Evolutionary conservation across 192 early-diverging fungal genomes (phyloP), one percentile per base, ranked within the genome.

Genomic region (Phycomyces nitens): DNA sequence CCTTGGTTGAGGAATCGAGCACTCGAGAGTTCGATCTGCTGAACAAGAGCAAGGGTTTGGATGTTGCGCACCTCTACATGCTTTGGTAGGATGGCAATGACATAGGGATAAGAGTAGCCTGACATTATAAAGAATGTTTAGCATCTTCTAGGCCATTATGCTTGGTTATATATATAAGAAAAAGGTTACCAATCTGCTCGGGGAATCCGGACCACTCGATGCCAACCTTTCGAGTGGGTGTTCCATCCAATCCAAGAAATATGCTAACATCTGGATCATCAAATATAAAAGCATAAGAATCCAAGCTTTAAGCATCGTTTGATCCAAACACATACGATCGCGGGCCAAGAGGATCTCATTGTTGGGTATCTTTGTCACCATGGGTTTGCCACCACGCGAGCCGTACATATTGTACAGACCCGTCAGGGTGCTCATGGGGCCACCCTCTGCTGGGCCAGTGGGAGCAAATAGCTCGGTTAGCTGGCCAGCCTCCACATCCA

Each of bases 51-150:
- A 53, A 88, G 86, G 0, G 92, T 90, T 49, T 80, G 88, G 51
- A 97, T 86, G 53, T 91, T 94, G 65, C 92, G 83, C 15, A 98
- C 90, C 68, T 95, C 92, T 0, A 98, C 84, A 40, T 88, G 79
- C 4, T 80, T 77, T 5, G 80, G 71, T 38, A 89, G 60, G 38
- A 92, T 82, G 7, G 81, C 89, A 61, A 92, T 79, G 14, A 88
- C 80, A 64, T 92, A 94, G 5, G 91, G 91, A 27, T 83, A 70
- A 3, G 82, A 88, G 51, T 80, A 87, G 8, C 80, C 83, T 82
- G 56, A n/a, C n/a, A n/a, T n/a, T 22, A 29, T 56, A n/a, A 40
- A 16, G 44, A 5, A 62, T 21, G 40, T 50, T 29, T 49, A 7
- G 29, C 7, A 5, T 34, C 29, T 34, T 34, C 7, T 2, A 5